These are phyloP conservation scores for Actinidia chinensis DNA, from an alignment of 179 eudicot species.

Conservation along the genomic window DNA sequence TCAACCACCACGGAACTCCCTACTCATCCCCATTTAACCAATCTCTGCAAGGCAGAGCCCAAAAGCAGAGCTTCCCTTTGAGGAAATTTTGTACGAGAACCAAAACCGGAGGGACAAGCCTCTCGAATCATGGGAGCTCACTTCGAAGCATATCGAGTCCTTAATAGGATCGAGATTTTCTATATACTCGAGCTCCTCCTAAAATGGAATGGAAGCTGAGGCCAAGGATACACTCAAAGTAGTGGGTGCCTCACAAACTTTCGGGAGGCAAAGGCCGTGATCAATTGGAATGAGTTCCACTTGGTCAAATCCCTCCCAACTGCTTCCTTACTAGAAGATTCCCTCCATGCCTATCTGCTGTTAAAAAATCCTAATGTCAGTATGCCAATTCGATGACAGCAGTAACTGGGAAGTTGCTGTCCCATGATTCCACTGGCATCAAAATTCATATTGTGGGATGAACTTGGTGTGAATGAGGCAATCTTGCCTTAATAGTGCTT, in stretches of 20 bases:
- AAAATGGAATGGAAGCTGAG: slow-evolving; percentile 70
- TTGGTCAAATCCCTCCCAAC: slow-evolving; percentile 41
- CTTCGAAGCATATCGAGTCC: slow-evolving; percentile 51
- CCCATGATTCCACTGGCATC: slow-evolving; percentile 72
- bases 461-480: slow-evolving; percentile 61
- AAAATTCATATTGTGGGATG: slow-evolving; percentile 60
- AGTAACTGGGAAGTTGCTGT: slow-evolving; percentile 57
- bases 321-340: slow-evolving; percentile 55
- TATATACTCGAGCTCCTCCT: slow-evolving; percentile 58
- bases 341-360: slow-evolving; percentile 67
- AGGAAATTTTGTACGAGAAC: slow-evolving; percentile 52
- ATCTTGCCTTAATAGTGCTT: slow-evolving; percentile 50
- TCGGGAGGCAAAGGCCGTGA: slow-evolving; percentile 76
- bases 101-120: slow-evolving; percentile 56
- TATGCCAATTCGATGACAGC: slow-evolving; percentile 70
- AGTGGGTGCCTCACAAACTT: slow-evolving; percentile 60
- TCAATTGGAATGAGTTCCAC: slow-evolving; percentile 64
- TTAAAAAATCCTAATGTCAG: slow-evolving; percentile 55
- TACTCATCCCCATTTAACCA: slow-evolving; percentile 74
- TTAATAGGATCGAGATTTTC: slow-evolving; percentile 44
- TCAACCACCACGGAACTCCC: slow-evolving; percentile 48
- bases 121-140: slow-evolving; percentile 63
- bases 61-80: slow-evolving; percentile 51
- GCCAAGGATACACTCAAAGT: slow-evolving; percentile 75
- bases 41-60: slow-evolving; percentile 68